Percentiles rank a stretch among this genome's conserved stretches.
Conservation (phyloP, 306 rosid species). For the Lathyrus sativus region DNA sequence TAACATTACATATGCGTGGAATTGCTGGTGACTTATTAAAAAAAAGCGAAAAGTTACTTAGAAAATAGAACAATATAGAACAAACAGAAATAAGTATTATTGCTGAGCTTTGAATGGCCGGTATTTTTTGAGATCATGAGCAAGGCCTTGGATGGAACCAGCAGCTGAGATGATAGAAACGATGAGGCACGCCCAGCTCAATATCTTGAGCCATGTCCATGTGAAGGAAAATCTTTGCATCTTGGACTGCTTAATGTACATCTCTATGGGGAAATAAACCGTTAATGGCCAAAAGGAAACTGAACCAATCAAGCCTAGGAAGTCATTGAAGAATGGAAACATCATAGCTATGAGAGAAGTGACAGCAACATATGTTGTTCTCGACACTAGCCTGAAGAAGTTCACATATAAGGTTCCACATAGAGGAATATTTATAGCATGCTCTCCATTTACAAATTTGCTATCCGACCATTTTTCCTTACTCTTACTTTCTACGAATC, state of each 20-base stretch:
- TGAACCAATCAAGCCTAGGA: conserved; percentile 85
- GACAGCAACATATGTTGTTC: conserved; percentile 68
- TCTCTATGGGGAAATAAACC: conserved; percentile 87
- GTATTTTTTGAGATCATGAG: conserved; percentile 69
- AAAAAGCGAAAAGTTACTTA: conserved; percentile 3
- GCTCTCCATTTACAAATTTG: conserved; percentile 62
- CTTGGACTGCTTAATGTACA: conserved; percentile 85
- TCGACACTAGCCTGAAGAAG: conserved; percentile 82
- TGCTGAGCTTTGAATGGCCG: conserved; percentile 69
- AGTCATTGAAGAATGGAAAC: conserved; percentile 96
- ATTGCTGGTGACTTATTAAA: conserved; percentile 30
- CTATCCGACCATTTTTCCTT: conserved; percentile 61
- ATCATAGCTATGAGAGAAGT: conserved; percentile 82
- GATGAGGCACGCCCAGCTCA: conserved; percentile 76
- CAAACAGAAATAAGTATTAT: conserved; percentile 33
- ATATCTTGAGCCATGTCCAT: conserved; percentile 85
- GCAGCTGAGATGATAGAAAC: conserved; percentile 81
- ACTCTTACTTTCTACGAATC: conserved; percentile 64
- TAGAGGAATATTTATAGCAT: conserved; percentile 56
- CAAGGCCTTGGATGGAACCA: conserved; percentile 83
- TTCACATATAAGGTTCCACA: conserved; percentile 48
- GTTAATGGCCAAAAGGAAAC: conserved; percentile 90
- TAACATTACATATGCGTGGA: conserved; percentile 42
- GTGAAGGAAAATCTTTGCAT: conserved; percentile 66
- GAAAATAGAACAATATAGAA: conserved; percentile 23